Base-by-base conservation (phyloP, 2,329 filamentous ascomycete species). In the Lithohypha guttulata region DNA sequence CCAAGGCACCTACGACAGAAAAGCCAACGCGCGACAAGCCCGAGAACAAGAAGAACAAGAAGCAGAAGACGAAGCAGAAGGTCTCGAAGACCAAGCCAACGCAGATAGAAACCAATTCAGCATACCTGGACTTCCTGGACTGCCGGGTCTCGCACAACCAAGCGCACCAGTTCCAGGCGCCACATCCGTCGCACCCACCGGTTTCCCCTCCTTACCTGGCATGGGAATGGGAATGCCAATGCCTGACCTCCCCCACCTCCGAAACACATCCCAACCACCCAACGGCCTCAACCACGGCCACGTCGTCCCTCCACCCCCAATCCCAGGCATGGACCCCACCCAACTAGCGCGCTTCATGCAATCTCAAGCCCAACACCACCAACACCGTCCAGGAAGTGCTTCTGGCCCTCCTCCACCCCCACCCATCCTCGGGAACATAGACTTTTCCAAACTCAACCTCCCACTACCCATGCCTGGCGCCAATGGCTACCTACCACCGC, bases 11-110 rank as follows among this genome's bases (percentile, higher is more conserved):
- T 95, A 83, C 76, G 86, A 87, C 56, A 77, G 84, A 20, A 79
- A 83, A 26, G 80, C 82, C 42, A 78, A 81, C 41, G 77, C 82
- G 21, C 76, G 79, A 33, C 81, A 91, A 59, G 75, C 82, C 51
- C 81, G 86, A 49, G 87, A 94, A 52, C 86, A 95, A 53, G 91
- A 96, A 59, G 86, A 95, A 55, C 84, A 89, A 55, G 87, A 96
- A 59, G 70, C 82, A 43, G 84, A 95, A 58, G 91, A 96, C 56
- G 91, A 96, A 61, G 81, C 82, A 50, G 89, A 96, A 49, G 87
- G 85, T 2, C 70, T 96, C 30, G 80, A 93, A 38, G 91, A 98
- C 54, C 91, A 98, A 59, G 83, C 82, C 60, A 84, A 81, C 73
- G 81, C 73, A 14, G 62, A 75, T 20, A 76, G 73, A 51, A 67